phyloP scores from a whole-genome alignment of 1,284 basidiomycete genomes.

The Ganoderma resinaceum region DNA sequence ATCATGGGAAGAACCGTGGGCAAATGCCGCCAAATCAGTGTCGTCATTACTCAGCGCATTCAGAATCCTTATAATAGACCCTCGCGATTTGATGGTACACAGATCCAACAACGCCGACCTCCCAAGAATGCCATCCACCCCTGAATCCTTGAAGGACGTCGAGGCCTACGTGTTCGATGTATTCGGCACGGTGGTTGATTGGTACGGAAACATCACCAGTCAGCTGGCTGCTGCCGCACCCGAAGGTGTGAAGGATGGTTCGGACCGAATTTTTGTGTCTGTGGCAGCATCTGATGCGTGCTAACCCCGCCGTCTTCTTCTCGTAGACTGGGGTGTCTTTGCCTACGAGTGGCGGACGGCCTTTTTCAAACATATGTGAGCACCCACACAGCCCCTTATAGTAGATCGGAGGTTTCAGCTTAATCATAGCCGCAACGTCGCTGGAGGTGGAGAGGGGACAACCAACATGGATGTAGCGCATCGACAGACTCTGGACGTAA shows the following conservation, averaged over 20 bases:
- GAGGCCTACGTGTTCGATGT: slow-evolving; percentile 68
- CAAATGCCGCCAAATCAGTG: slow-evolving; percentile 4
- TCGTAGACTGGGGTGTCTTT: slow-evolving; percentile 54
- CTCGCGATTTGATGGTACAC: too few relatives aligned
- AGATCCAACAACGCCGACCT: background rate
- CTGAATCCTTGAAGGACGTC: slow-evolving; percentile 39
- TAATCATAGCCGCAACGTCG: slow-evolving; percentile 43
- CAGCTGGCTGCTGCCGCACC: slow-evolving; percentile 44
- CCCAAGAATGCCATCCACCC: background rate
- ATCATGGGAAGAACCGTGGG: background rate
- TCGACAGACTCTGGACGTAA: slow-evolving; percentile 62
- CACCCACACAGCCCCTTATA: slow-evolving; percentile 11
- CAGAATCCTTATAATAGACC: background rate
- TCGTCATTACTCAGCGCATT: slow-evolving; percentile 9
- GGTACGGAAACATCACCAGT: slow-evolving; percentile 55
- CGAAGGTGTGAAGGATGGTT: slow-evolving; percentile 33
- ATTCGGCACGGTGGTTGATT: slow-evolving; percentile 71
- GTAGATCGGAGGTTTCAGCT: background rate
- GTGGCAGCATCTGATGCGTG: background rate
- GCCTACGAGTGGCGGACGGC: slow-evolving; percentile 63
- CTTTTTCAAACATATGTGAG: slow-evolving; percentile 57
- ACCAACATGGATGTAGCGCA: slow-evolving; percentile 64
- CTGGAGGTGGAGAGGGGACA: slow-evolving; percentile 52
- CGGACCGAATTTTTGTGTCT: background rate
- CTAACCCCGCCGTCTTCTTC: background rate